Percentiles rank a stretch among this genome's conserved stretches.
Evolutionary conservation across 1,139 yeast species (phyloP).

Genomic region (Saccharomyces hybrid): DNA sequence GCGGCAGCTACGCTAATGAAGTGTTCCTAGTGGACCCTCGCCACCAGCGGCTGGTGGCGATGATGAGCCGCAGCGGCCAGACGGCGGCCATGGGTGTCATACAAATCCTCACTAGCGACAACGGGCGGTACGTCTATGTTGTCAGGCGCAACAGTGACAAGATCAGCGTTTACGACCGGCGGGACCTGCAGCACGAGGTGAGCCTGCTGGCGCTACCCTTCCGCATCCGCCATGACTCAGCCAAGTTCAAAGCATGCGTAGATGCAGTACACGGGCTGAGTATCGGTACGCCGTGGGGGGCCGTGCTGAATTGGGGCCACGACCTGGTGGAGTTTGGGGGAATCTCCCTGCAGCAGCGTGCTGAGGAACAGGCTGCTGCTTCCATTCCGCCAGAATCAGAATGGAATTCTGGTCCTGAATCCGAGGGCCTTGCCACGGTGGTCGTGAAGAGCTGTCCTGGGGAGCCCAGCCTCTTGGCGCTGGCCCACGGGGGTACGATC

Average conservation of each 20-base stretch:
- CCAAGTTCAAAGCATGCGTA: slow-evolving; percentile 19
- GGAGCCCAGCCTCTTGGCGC: slow-evolving; percentile 11
- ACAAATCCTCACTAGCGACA: slow-evolving; percentile 23
- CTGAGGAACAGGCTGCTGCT: background rate
- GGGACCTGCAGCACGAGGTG: slow-evolving; percentile 11
- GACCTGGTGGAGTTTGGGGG: slow-evolving; percentile 28
- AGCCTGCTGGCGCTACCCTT: slow-evolving; percentile 20
- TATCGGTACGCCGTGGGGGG: slow-evolving; percentile 19
- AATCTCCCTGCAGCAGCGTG: slow-evolving; percentile 2
- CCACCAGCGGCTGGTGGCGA: background rate
- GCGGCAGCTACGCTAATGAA: slow-evolving; percentile 27
- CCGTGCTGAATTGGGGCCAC: slow-evolving; percentile 21
- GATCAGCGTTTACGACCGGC: slow-evolving; percentile 22
- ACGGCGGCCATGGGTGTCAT: slow-evolving; percentile 13
- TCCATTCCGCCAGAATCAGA: background rate
- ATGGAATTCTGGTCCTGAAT: background rate
- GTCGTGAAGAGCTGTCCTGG: slow-evolving; percentile 7
- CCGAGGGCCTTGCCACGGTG: background rate
- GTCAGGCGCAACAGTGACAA: slow-evolving; percentile 17
- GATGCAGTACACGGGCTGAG: slow-evolving; percentile 15
- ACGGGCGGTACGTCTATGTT: slow-evolving; percentile 23
- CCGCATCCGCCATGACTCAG: slow-evolving; percentile 13
- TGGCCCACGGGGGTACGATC: background rate
- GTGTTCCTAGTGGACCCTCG: slow-evolving; percentile 19
- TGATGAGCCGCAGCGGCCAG: slow-evolving; percentile 2